Base-by-base conservation (phyloP, 2,329 filamentous ascomycete species). In the Fusarium udum region DNA sequence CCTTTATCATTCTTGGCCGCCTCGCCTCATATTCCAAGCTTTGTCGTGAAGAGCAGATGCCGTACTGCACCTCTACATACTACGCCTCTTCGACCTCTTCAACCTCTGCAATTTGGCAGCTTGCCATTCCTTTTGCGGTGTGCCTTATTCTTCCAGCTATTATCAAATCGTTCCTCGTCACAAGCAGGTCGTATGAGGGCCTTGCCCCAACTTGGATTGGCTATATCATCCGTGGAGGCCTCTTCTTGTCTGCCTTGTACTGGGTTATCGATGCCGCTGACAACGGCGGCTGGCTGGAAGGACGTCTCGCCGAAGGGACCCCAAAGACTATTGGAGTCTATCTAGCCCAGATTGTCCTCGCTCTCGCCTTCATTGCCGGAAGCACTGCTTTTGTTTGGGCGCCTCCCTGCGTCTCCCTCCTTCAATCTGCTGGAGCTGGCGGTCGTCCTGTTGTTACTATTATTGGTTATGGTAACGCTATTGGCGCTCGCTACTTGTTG, bases 41-140 rank as follows among this genome's bases (percentile, higher is more conserved):
- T 26, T 99, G 96, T 80, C 92, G 96, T 65, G 96, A 99, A 82
- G 96, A 99, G 84, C 96, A 99, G 84, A 98, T 98, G 94, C 96
- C 96, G 0, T 97, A 92, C 84, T 99, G 96, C 85, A 91, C 90
- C 61, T 97, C 95, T 4, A 98, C 96, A 0, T 99, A 98, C 84
- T 99, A 99, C 80, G 92, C 95, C 9, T 98, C 95, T 1, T 90
- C 92, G 15, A 93, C 92, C 6, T 97, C 95, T 1, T 98, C 96
- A 0, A 98, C 95, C 2, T 98, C 95, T 6, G 93, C 95, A 2
- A 88, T 91, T 3, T 98, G 95, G 94, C 95, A 98, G 81, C 87
- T 98, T 24, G 82, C 87, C 13, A 92, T 98, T 53, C 94, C 95
- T 1, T 93, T 95, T 76, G 78, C 89, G n/a, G 88, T 95, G 15